Percentiles rank a stretch among this genome's conserved stretches.
These are phyloP conservation scores for Sugiyamaella americana DNA, from an alignment of 805 yeast genomes.

Conservation along the genomic window DNA sequence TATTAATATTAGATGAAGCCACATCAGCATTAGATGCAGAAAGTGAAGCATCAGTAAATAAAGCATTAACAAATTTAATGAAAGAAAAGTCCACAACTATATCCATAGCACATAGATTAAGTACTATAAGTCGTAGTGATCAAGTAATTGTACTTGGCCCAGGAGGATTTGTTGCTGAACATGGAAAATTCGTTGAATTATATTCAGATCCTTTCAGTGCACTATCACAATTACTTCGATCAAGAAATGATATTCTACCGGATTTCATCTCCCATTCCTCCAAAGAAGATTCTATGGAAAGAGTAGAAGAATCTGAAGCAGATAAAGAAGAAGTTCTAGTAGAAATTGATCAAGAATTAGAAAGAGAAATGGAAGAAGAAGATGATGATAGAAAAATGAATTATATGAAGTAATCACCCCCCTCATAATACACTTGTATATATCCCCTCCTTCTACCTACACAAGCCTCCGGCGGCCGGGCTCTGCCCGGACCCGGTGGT, in stretches of 20 bases:
- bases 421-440: no score
- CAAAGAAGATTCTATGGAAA: conserved; percentile 26
- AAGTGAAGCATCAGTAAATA: conserved; percentile 78
- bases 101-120: conserved; percentile 85
- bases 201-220: conserved; percentile 41
- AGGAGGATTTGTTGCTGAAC: conserved; percentile 69
- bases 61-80: conserved; percentile 54
- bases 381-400: background rate
- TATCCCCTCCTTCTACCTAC: no score
- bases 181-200: conserved; percentile 54
- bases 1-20: conserved; percentile 88
- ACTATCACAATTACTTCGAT: conserved; percentile 32
- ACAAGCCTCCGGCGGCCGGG: no score
- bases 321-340: conserved; percentile 23
- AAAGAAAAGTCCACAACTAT: conserved; percentile 58
- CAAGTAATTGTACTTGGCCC: conserved; percentile 71
- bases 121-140: conserved; percentile 79
- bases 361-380: conserved; percentile 10
- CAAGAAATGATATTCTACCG: conserved; percentile 16
- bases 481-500: no score
- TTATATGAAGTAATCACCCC: no score
- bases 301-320: conserved; percentile 25
- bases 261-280: conserved; percentile 32
- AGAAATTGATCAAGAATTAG: conserved; percentile 16
- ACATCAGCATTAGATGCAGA: conserved; percentile 90